Evolutionary conservation across 441 rosid species (phyloP).

Genomic region (Eutrema salsugineum): DNA sequence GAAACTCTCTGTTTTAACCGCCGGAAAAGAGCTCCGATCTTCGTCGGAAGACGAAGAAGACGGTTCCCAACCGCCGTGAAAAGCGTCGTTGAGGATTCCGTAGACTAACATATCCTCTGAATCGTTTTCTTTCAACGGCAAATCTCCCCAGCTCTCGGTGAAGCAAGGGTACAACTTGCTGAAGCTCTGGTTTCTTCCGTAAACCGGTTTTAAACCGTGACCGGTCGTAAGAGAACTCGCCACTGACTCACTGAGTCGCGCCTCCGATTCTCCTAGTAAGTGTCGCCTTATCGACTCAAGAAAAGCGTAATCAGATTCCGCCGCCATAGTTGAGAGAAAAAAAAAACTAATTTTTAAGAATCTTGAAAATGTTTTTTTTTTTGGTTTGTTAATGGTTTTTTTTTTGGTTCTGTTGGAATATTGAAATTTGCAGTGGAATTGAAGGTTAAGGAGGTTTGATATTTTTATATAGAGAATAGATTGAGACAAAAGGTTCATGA

Average conservation of each 20-base stretch:
- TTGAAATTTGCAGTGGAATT: slow-evolving; percentile 6
- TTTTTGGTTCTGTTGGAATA: background rate
- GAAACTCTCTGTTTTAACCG: slow-evolving; percentile 36
- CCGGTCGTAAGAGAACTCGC: slow-evolving; percentile 12
- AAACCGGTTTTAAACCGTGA: slow-evolving; percentile 22
- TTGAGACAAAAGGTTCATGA: slow-evolving; percentile 6
- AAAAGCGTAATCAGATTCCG: slow-evolving; percentile 40
- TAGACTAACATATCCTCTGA: slow-evolving; percentile 85
- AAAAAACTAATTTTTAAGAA: no score
- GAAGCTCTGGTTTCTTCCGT: slow-evolving; percentile 53
- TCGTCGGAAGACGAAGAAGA: slow-evolving; percentile 4
- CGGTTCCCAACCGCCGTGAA: slow-evolving; percentile 72
- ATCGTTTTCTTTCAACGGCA: slow-evolving; percentile 73
- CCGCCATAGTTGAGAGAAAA: background rate
- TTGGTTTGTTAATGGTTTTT: background rate
- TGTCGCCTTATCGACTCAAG: slow-evolving; percentile 44
- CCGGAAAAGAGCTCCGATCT: slow-evolving; percentile 10
- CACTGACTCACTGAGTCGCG: slow-evolving; percentile 14
- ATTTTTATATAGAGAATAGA: slow-evolving; percentile 1
- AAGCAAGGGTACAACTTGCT: slow-evolving; percentile 58
- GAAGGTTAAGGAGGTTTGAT: background rate
- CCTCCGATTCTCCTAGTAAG: slow-evolving; percentile 48
- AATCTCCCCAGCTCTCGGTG: slow-evolving; percentile 80
- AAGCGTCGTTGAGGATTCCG: slow-evolving; percentile 63
- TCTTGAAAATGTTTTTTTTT: background rate